These are phyloP conservation scores for Hymenotorrendiella dingleyae DNA, from an alignment of 2,329 filamentous ascomycete species.

Conservation along the genomic window DNA sequence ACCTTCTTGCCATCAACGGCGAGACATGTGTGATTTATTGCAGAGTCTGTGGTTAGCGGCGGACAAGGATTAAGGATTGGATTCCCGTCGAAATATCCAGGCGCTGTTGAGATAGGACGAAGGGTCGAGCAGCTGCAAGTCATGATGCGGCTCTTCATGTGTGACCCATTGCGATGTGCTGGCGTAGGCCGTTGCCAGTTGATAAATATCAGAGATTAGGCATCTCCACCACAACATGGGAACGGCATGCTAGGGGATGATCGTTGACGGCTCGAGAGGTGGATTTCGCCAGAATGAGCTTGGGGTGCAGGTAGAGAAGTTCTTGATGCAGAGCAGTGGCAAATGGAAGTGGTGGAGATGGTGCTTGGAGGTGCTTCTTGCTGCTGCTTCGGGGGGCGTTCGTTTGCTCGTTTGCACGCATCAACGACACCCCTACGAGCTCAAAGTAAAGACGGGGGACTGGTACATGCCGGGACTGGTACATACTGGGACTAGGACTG, in stretches of 20 bases:
- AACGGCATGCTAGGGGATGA: conserved; percentile 31
- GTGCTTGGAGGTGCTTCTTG: no score
- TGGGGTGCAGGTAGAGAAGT: conserved; percentile 28
- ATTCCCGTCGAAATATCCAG: conserved; percentile 26
- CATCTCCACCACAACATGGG: conserved; percentile 53
- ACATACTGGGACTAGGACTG: no score
- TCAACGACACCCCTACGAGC: no score
- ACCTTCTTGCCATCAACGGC: conserved; percentile 43
- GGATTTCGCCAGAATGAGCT: conserved; percentile 28
- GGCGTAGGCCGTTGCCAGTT: conserved; percentile 82
- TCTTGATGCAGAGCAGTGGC: conserved; percentile 31
- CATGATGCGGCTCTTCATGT: conserved; percentile 58
- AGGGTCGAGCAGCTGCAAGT: conserved; percentile 32
- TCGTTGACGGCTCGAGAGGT: conserved; percentile 27
- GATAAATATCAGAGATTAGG: conserved; percentile 57
- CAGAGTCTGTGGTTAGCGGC: conserved; percentile 32
- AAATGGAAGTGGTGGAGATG: no score
- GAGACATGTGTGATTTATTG: conserved; percentile 63
- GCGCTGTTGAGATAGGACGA: conserved; percentile 35
- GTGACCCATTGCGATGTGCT: conserved; percentile 80
- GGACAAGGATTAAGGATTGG: conserved; percentile 29
- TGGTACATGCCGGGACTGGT: no score
- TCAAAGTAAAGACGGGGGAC: no score
- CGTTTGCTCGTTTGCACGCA: no score
- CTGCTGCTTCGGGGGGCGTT: no score